Evolutionary conservation across 306 rosid species (phyloP).

Genomic region (Rosa rugosa): DNA sequence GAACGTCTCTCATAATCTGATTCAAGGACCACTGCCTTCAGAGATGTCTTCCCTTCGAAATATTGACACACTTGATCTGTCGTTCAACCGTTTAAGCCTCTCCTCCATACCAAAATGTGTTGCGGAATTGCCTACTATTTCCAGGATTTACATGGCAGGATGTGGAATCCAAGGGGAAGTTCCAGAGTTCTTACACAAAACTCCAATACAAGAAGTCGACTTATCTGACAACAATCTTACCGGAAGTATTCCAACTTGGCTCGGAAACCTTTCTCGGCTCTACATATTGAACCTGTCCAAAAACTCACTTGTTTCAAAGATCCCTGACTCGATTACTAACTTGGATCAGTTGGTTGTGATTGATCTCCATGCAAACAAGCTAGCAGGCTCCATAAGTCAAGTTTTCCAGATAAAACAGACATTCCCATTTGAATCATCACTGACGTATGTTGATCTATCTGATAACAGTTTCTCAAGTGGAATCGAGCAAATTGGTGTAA

Average conservation of each 20-base stretch:
- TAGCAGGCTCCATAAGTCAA: conserved; percentile 45
- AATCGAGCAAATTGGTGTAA: conserved; percentile 40
- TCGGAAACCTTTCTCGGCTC: conserved; percentile 52
- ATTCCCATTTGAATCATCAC: conserved; percentile 39
- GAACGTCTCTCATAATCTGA: conserved; percentile 41
- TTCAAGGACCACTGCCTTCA: conserved; percentile 56
- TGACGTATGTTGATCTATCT: conserved; percentile 57
- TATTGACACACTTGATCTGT: conserved; percentile 52
- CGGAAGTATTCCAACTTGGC: conserved; percentile 63
- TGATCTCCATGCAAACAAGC: conserved; percentile 72
- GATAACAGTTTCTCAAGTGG: conserved; percentile 56
- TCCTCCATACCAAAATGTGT: conserved; percentile 50
- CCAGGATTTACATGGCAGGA: conserved; percentile 51
- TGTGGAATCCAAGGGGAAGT: conserved; percentile 56
- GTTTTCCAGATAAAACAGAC: conserved; percentile 34
- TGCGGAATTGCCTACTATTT: conserved; percentile 41
- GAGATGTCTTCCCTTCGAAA: conserved; percentile 59
- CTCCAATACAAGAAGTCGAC: conserved; percentile 58
- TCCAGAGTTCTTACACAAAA: conserved; percentile 36
- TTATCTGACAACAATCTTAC: conserved; percentile 53
- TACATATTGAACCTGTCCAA: conserved; percentile 61
- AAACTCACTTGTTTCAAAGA: conserved; percentile 51
- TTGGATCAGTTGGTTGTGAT: conserved; percentile 45
- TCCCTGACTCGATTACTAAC: conserved; percentile 51
- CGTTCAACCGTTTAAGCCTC: conserved; percentile 44